phyloP scores from a whole-genome alignment of 306 rosid species.

The Trichosanthes cucumerina region DNA sequence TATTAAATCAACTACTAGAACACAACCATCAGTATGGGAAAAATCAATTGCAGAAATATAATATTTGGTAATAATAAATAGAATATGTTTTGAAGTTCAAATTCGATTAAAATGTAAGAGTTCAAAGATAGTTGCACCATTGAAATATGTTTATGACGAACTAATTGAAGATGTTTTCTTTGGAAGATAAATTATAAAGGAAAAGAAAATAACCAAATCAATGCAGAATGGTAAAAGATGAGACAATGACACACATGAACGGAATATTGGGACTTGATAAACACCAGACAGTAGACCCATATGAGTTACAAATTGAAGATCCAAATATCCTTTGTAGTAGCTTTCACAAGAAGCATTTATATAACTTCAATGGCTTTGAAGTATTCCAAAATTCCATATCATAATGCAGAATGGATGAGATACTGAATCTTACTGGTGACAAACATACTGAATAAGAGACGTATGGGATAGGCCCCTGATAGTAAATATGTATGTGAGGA shows the following conservation, averaged over 20 bases:
- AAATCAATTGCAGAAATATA: neutral
- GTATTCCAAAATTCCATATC: neutral
- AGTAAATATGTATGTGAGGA: neutral
- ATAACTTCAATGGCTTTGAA: neutral
- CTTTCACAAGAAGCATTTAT: neutral
- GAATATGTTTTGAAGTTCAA: neutral
- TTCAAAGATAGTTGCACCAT: neutral
- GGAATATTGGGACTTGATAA: neutral
- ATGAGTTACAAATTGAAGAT: neutral
- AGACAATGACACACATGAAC: neutral
- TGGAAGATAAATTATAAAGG: neutral
- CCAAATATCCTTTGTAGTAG: neutral
- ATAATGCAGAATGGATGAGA: neutral
- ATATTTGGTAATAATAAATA: neutral
- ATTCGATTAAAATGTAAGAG: neutral
- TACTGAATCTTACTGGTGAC: neutral
- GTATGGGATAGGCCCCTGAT: neutral
- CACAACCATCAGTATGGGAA: neutral
- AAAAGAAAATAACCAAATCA: neutral
- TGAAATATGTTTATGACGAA: neutral
- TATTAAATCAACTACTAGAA: neutral
- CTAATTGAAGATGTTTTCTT: neutral
- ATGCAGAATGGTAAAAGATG: neutral
- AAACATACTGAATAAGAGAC: neutral
- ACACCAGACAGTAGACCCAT: neutral